Base-by-base conservation (phyloP, 176 grass and related monocot species). In the Otatea glauca region DNA sequence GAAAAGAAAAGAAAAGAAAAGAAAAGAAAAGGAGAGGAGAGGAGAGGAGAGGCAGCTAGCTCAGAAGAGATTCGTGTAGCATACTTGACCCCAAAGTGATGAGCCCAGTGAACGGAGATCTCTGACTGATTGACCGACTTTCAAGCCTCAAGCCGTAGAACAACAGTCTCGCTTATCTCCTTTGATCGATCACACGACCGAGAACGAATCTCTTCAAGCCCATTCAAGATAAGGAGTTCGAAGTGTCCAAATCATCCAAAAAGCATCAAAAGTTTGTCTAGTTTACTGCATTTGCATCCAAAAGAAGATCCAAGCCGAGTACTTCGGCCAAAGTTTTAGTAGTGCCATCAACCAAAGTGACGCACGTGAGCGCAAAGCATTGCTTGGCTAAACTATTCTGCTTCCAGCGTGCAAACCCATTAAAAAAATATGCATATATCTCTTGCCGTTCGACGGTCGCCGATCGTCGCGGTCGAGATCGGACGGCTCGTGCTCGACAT, bases 281-380 rank as follows among this genome's bases (percentile, higher is more conserved):
- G 15, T 49, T 14, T 50, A 41, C 21, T 64, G 44, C 61, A 23
- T 63, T 53, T 79, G 67, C 15, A 3, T 65, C 55, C 75, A 79
- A 65, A 42, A 65, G 84, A 79, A 79, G 66, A 86, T 79, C 66
- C 84, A 79, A 79, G 51, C 20, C 42, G 20, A 63, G 75, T 51
- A 72, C 68, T 47, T 21, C 9, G n/a, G 4, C 53, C 10, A 49
- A 48, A 37, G 13, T 35, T 72, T 32, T 68, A 70, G 16, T 25
- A 59, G 29, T 15, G 27, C 29, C 75, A 60, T 16, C 18, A 62
- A 45, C 1, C 32, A 55, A 84, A 39, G 45, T 13, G 63, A n/a
- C 0, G 41, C 23, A 64, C 15, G 44, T 44, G 75, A 61, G 21
- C 42, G 10, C 6, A 56, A 9, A 44, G 54, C 20, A 23, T 59